Evolutionary conservation across 495 filamentous ascomycete species (phyloP), one percentile per base, ranked within the genome.

Genomic region (Talaromyces nanjingensis): DNA sequence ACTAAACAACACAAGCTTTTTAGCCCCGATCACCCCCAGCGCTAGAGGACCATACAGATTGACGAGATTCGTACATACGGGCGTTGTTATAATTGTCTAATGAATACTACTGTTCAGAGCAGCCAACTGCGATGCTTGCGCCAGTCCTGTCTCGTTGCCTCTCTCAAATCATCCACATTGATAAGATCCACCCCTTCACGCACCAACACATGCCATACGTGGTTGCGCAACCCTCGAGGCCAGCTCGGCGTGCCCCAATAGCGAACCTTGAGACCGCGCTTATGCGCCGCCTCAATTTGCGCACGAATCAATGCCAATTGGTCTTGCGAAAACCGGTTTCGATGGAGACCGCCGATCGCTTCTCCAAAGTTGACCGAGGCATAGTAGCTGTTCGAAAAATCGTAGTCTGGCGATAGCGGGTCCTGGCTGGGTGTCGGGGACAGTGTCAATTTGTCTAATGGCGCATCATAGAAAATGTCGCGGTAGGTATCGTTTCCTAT

Each of bases 231-330:
- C 18, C 81, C 78, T 25, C 87, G 68, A 3, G 89, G 89, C 89
- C 89, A 91, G 49, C 68, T 69, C 0, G 89, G 88, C 31, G 84
- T 73, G 20, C 85, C 82, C 90, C 88, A 91, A 69, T 90, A 92
- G 62, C 89, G 70, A 2, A 81, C 83, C 65, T 84, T 84, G 25
- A 92, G 74, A 0, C 90, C 89, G 65, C 81, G 79, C 18, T 68
- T 69, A 64, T 87, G 83, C 6, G 89, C 89, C 18, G 79, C 78
- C 27, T 74, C 72, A 11, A 91, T 77, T 64, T 90, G 86, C 2
- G 70, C 72, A 18, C 84, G 75, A 58, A 91, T 77, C 24, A 71
- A 79, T 3, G 67, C 70, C 60, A 87, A 73, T 64, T 91, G 89
- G 3, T 64, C 58, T 1, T 76, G 2, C 72, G 67, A 66, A 49